phyloP scores from a whole-genome alignment of 1,139 yeast genomes.

The Entelexis sorbosivorans region DNA sequence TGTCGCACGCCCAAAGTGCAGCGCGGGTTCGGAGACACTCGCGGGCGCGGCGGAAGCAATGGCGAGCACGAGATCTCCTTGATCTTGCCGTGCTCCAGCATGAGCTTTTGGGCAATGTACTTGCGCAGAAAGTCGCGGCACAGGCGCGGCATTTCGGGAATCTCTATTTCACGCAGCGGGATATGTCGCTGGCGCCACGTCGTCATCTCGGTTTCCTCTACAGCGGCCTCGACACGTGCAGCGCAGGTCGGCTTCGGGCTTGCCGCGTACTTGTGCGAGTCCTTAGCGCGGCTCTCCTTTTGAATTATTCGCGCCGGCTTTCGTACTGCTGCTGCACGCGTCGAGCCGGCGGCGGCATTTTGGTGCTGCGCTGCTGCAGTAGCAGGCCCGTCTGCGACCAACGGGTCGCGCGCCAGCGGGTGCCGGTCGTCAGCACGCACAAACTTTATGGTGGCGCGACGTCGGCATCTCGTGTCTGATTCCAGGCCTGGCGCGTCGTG shows the following conservation, averaged over 20 bases:
- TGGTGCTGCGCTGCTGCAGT: neutral
- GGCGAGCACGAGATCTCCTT: constrained; percentile 5
- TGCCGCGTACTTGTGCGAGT: neutral
- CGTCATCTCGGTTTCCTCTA: neutral
- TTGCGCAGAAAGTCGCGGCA: constrained; percentile 12
- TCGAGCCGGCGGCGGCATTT: neutral
- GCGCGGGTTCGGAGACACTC: neutral
- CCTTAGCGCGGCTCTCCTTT: neutral
- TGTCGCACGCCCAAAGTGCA: constrained; percentile 2
- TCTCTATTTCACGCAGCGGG: neutral
- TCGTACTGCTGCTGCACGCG: neutral
- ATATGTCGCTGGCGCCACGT: neutral
- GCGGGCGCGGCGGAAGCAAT: constrained; percentile 5
- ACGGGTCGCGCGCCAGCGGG: neutral
- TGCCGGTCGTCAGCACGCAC: neutral
- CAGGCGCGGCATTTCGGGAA: neutral
- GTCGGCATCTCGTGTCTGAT: neutral
- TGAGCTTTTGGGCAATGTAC: constrained; percentile 13
- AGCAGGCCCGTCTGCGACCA: neutral
- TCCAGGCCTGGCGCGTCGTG: neutral
- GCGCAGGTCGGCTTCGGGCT: neutral
- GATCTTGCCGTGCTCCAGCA: constrained; percentile 15
- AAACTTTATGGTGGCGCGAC: neutral
- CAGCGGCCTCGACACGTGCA: neutral
- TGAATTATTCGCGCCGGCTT: too few relatives aligned